A percentile compares a stretch with the other conserved stretches of the same genome.
Conservation (phyloP, 371 early-diverging fungal genomes). For the Lichtheimia hyalospora region DNA sequence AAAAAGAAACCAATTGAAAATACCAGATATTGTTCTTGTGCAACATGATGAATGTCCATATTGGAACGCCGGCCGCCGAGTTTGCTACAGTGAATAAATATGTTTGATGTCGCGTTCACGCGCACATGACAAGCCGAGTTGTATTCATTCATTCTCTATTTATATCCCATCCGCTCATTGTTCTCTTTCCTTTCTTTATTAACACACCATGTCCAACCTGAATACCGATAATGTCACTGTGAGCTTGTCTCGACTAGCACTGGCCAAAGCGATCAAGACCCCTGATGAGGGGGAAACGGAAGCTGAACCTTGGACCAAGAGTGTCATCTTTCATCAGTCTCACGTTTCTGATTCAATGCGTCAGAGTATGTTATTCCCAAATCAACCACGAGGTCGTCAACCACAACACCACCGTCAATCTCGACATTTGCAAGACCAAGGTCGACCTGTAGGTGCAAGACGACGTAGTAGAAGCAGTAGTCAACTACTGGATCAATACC, state of each 20-base stretch:
- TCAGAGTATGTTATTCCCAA: constrained; percentile 25
- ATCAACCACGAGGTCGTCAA: constrained; percentile 9
- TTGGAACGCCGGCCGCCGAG: too few species aligned
- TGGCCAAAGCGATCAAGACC: constrained; percentile 53
- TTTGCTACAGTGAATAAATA: too few species aligned
- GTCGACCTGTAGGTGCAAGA: not conserved
- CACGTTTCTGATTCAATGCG: constrained; percentile 40
- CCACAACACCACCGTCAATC: constrained; percentile 5
- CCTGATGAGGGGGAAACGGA: constrained; percentile 39
- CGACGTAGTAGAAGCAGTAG: constrained; percentile 5
- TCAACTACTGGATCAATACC: constrained; percentile 6
- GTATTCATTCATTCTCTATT: constrained; percentile 1
- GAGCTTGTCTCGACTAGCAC: constrained; percentile 43
- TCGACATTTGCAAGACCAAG: not conserved
- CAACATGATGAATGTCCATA: too few species aligned
- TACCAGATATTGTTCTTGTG: too few species aligned
- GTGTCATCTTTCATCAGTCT: constrained; percentile 50
- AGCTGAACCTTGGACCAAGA: constrained; percentile 42
- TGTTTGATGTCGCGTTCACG: too few species aligned
- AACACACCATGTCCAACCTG: constrained; percentile 16
- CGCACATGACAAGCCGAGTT: not conserved
- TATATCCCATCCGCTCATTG: not conserved
- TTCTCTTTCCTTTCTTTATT: constrained; percentile 7
- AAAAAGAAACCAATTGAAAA: too few species aligned
- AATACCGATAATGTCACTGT: constrained; percentile 44